Evolutionary conservation across 73 alveolate genomes (phyloP), one percentile per base, ranked within the genome.

Genomic region (Tetrahymena malaccensis): DNA sequence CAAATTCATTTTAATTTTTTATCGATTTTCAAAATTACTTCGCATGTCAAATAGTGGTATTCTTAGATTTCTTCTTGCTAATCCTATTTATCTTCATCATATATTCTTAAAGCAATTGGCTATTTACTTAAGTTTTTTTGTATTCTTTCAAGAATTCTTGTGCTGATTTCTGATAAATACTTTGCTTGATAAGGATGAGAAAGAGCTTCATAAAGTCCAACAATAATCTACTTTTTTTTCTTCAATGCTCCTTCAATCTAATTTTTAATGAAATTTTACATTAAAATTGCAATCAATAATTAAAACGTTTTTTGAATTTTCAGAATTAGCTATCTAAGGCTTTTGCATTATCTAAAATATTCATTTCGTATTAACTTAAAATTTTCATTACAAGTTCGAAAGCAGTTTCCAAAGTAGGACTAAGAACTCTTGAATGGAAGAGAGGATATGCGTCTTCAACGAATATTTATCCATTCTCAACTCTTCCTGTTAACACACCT

Each of bases 401-500:
- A 19, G 97, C 97, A 13, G 94, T 37, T 44, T 96, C 97, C 11
- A 96, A 89, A 22, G 95, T 94, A 25, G 96, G 96, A 56, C 93
- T 37, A 94, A 93, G 85, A 94, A 93, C 44, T 94, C 95, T 96
- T 35, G 94, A 37, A 93, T 96, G 97, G 93, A 96, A 96, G 21
- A 96, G 96, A 27, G 97, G 97, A 19, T 94, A 50, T 17, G 95
- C 93, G 40, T 96, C 97, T 94, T 57, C 94, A 19, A 96, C 94
- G 6, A 1, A 0, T 1, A 96, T 10, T 25, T 58, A 35, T 12
- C 94, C 94, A 44, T 96, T 93, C 83, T 93, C 44, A 37, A 94
- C 58, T 34, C 43, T 94, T 33, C 97, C 97, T 15, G 94, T 44
- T 85, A 96, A 35, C 21, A 96, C 96, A 35, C 97, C 97, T 57